Evolutionary conservation across 1,284 basidiomycete genomes (phyloP), one percentile per base, ranked within the genome.

Genomic region (Takashimella tepidaria): DNA sequence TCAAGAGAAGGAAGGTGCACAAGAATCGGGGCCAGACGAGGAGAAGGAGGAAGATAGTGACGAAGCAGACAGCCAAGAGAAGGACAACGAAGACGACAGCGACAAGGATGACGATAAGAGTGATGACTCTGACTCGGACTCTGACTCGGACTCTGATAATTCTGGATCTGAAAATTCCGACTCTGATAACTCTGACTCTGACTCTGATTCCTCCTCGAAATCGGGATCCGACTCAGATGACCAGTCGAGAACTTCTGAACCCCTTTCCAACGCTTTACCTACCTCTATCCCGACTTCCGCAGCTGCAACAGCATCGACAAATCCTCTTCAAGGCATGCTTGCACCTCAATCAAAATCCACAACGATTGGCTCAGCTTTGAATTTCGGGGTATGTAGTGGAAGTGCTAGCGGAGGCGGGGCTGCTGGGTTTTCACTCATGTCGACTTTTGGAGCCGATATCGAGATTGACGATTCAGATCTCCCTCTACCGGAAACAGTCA

Each of bases 401-500:
- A n/a, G n/a, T n/a, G n/a, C n/a, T n/a, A n/a, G n/a, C n/a, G n/a
- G n/a, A n/a, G n/a, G n/a, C n/a, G n/a, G n/a, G n/a, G n/a, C n/a
- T n/a, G n/a, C n/a, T 41, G 61, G 66, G 5, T 73, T 74, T 63
- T 72, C 70, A 1, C 59, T 74, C 1, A 48, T 75, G 22, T 65
- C 65, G 23, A 57, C 63, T 11, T 57, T 76, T 6, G 69, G 59
- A 4, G 54, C 57, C 20, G 72, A 73, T 48, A 55, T 76, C 20
- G 74, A 76, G 25, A 53, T 75, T 10, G 70, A 74, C 57, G 72
- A 73, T 41, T 66, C 67, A 8, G 71, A 73, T 41, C 61, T 70
- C 22, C 63, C 67, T 3, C 57, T 72, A 5, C 61, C 68, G 16
- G 31, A 37, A 16, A 37, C 31, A 16, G 31, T 16, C 31, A 16